Conservation (phyloP, 2,329 filamentous ascomycete species). For the Xylariaceae sp. region DNA sequence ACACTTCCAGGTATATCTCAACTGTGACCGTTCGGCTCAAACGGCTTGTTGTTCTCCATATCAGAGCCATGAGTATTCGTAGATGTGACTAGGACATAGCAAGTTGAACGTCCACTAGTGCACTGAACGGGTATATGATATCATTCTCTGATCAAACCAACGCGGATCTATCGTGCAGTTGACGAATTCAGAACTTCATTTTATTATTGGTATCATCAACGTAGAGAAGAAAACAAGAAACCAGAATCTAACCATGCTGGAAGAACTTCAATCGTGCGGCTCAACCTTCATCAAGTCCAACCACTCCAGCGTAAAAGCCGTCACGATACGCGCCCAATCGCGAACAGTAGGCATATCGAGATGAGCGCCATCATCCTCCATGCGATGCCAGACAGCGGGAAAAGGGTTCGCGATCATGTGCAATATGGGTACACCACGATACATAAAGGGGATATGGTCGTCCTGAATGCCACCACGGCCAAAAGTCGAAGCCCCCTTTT, state of each 20-base stretch:
- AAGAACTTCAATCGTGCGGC: slow-evolving; percentile 21
- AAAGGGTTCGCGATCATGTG: slow-evolving; percentile 72
- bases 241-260: neutral
- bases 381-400: slow-evolving; percentile 66
- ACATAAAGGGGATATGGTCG: slow-evolving; percentile 74
- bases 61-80: too few species aligned
- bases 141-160: neutral
- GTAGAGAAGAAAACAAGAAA: neutral
- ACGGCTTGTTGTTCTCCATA: neutral
- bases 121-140: neutral
- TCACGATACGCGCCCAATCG: slow-evolving; percentile 70
- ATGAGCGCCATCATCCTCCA: slow-evolving; percentile 66
- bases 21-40: too few species aligned
- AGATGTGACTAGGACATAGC: neutral
- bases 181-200: slow-evolving; percentile 3
- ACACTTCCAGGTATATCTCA: neutral
- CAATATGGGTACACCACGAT: slow-evolving; percentile 66
- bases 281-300: slow-evolving; percentile 56
- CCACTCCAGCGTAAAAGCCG: slow-evolving; percentile 74
- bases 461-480: slow-evolving; percentile 50
- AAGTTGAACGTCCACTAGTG: neutral
- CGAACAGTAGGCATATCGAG: slow-evolving; percentile 65
- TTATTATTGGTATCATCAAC: neutral
- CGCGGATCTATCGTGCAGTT: neutral
- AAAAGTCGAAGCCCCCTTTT: slow-evolving; percentile 39